Evolutionary conservation across 176 grass and related monocot genomes (phyloP).

Genomic region (Avena insularis): DNA sequence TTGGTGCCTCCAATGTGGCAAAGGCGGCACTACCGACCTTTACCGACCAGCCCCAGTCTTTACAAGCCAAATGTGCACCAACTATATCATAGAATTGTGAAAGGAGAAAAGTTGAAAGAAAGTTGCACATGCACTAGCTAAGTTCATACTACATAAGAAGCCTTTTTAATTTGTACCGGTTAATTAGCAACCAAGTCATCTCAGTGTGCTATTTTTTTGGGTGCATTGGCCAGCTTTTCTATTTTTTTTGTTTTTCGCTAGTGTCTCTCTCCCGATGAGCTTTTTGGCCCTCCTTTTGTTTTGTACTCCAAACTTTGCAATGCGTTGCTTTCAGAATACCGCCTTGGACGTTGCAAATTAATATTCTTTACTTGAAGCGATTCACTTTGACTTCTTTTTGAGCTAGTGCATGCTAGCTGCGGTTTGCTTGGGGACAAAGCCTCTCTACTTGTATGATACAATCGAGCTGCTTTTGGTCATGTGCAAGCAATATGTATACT

Average conservation of each 20-base stretch:
- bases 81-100: slow-evolving; percentile 25
- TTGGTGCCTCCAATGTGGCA: slow-evolving; percentile 47
- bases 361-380: slow-evolving; percentile 47
- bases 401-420: slow-evolving; percentile 13
- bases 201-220: not conserved
- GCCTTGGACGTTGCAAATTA: slow-evolving; percentile 20
- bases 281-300: slow-evolving; percentile 35
- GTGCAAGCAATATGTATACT: slow-evolving; percentile 22
- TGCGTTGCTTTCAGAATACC: slow-evolving; percentile 32
- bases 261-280: not conserved
- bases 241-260: not conserved
- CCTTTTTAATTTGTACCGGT: not conserved
- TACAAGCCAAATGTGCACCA: slow-evolving; percentile 34
- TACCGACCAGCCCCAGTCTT: not conserved
- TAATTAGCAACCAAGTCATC: slow-evolving; percentile 55
- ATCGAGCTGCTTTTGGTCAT: slow-evolving; percentile 25
- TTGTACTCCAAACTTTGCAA: slow-evolving; percentile 37
- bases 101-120: slow-evolving; percentile 46
- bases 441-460: not conserved
- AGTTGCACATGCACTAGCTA: slow-evolving; percentile 24
- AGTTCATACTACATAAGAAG: not conserved
- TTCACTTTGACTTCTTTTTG: slow-evolving; percentile 27
- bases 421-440: slow-evolving; percentile 49
- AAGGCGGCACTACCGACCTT: slow-evolving; percentile 35
- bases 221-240: not conserved